Base-by-base conservation (phyloP, 345 rosid genomes). In the Eutrema yunnanense region DNA sequence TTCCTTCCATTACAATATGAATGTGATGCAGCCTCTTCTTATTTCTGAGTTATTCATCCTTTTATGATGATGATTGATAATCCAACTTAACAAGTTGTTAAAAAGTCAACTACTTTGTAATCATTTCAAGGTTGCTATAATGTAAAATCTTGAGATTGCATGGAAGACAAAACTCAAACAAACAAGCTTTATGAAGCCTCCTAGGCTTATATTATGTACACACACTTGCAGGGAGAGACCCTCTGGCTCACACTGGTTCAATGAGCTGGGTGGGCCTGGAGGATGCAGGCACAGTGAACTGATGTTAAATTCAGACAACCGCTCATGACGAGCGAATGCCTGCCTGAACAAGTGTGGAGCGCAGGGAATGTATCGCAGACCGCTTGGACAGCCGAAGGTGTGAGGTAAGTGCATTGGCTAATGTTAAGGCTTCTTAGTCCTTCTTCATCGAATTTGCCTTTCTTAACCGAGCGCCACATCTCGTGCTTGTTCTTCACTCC, bases 381-480 rank as follows among this genome's bases (percentile, higher is more conserved):
- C 3, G 92, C 88, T 86, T 95, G 97, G 56, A 95, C 96, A 0
- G 99, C 99, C 4, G 90, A 81, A 36, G 99, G 99, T 2, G 97
- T 95, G 4, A 95, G 86, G 27, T 96, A 92, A 4, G 97, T 95
- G 85, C 99, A 92, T 81, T 95, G 99, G 75, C 99, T 95, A 78
- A 95, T 92, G 80, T 95, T 95, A 6, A 95, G 92, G 67, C 83
- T 89, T 83, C 62, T 83, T 32, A 95, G 81, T 74, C 99, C 99
- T 80, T 88, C 96, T 65, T 84, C 95, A 4, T 85, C 86, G 43
- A 73, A 63, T 36, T 75, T 67, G 0, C 70, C 74, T 46, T 69
- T 75, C 68, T 74, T 74, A 11, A 74, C 68, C 3, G 96, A 79
- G 42, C 86, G 79, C 91, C 95, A 88, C 72, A 82, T 68, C 43